Evolutionary conservation across 345 rosid species (phyloP), one percentile per base, ranked within the genome.

Genomic region (Camelina hispida): DNA sequence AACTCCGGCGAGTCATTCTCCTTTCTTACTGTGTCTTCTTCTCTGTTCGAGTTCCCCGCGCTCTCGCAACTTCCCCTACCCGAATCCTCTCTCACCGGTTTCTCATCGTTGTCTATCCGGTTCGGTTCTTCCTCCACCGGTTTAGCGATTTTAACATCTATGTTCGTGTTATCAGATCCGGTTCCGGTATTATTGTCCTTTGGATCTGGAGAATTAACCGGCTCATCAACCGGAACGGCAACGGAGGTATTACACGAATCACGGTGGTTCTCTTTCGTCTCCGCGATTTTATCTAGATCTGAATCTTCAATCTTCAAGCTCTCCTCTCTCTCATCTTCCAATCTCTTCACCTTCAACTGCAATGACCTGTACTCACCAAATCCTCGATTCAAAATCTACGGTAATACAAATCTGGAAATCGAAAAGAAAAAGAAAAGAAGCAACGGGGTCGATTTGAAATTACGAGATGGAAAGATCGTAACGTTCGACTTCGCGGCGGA

Each of bases 281-380:
- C 69, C 60, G 13, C 60, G 68, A 66, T 14, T 66, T 60, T 72
- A 16, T 23, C 71, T 50, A 78, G 93, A 90, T 90, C 96, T 84
- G 87, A 77, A 23, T 62, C 72, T 86, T 61, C 79, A 3, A 60
- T 75, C 16, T 23, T 62, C 55, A 75, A 61, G 76, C 83, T 72
- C 69, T 67, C 68, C 38, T 83, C 87, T 25, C 85, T 78, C 58
- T 90, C 93, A 17, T 90, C 90, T 30, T 85, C 87, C 69, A 88
- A 77, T 79, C 80, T 78, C 81, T 87, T 88, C 81, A 90, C 93
- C 80, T 88, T 87, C 74, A 73, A 68, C 81, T 87, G 89, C 77
- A 90, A 77, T 1, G 91, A 84, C 73, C 80, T 77, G 67, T 1
- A 25, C 20, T 5, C 63, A 51, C 37, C 37, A 38, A 44, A 55